phyloP scores from a whole-genome alignment of 805 yeast species.

The Peterozyma toletana region DNA sequence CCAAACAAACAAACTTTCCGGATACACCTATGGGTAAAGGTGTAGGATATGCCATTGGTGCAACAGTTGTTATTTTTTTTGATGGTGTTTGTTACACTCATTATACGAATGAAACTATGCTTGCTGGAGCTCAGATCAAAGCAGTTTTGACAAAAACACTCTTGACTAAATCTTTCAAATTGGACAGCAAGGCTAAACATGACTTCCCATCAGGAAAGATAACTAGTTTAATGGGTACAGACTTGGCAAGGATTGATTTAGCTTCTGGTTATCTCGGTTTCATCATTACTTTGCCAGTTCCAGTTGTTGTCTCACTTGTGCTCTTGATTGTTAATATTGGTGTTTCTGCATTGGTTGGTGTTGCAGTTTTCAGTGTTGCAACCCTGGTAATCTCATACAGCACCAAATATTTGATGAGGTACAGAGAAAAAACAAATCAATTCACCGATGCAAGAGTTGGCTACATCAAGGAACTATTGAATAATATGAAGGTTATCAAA shows the following conservation, averaged over 20 bases:
- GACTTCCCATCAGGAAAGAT: constrained; percentile 62
- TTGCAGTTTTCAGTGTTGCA: constrained; percentile 30
- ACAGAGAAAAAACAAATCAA: constrained; percentile 27
- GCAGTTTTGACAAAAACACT: constrained; percentile 65
- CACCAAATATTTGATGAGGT: constrained; percentile 26
- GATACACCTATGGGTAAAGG: constrained; percentile 45
- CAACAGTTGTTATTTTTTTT: constrained; percentile 44
- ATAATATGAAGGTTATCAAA: constrained; percentile 33
- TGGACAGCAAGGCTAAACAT: constrained; percentile 50
- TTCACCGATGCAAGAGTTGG: constrained; percentile 35
- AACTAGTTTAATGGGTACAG: constrained; percentile 75
- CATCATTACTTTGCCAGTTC: constrained; percentile 53
- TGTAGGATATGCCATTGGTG: constrained; percentile 73
- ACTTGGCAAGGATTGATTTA: constrained; percentile 74
- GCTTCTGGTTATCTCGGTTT: constrained; percentile 62
- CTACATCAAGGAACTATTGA: constrained; percentile 33
- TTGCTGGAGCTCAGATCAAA: constrained; percentile 64
- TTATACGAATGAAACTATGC: constrained; percentile 51
- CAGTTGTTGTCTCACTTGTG: constrained; percentile 54
- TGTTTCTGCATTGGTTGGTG: constrained; percentile 46
- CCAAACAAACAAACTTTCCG: constrained; percentile 35
- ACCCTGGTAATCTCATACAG: constrained; percentile 26
- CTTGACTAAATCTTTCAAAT: constrained; percentile 56
- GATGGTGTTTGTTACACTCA: constrained; percentile 49
- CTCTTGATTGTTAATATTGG: constrained; percentile 64